Evolutionary conservation across 768 basidiomycete genomes (phyloP).

Genomic region (Kwoniella heveanensis): DNA sequence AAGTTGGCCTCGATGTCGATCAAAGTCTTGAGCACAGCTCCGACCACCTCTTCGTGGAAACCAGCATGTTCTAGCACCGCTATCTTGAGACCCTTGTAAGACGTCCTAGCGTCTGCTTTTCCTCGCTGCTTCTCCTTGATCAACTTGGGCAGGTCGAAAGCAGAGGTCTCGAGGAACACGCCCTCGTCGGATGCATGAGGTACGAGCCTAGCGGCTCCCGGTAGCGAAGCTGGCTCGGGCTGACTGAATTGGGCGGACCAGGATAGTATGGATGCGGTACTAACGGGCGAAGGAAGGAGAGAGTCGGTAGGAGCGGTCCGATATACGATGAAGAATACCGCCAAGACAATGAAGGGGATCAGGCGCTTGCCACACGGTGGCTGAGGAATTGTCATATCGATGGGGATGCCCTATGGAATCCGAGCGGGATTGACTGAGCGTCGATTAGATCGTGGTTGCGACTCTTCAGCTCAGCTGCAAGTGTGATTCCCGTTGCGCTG

Average conservation of each 20-base stretch:
- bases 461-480: constrained; percentile 10
- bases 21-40: constrained; percentile 24
- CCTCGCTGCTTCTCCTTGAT: constrained; percentile 11
- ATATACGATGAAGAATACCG: constrained; percentile 9
- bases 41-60: constrained; percentile 30
- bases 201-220: not conserved
- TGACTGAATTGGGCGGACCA: not conserved
- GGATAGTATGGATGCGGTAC: not conserved
- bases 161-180: constrained; percentile 13
- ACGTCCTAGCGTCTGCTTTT: not conserved
- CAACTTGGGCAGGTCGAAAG: constrained; percentile 9
- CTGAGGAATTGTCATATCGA: constrained; percentile 7
- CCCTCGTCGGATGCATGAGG: constrained; percentile 1
- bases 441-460: not conserved
- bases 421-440: too few species aligned
- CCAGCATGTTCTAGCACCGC: constrained; percentile 30
- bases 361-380: constrained; percentile 1
- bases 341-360: constrained; percentile 8
- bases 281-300: not conserved
- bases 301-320: constrained; percentile 1
- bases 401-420: too few species aligned
- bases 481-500: not conserved
- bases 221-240: not conserved
- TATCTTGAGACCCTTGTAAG: constrained; percentile 7
- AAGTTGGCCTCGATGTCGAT: constrained; percentile 16